A percentile compares a stretch with the other conserved stretches of the same genome.
Conservation (phyloP, 768 basidiomycete species). For the Dacryopinax primogenitus region DNA sequence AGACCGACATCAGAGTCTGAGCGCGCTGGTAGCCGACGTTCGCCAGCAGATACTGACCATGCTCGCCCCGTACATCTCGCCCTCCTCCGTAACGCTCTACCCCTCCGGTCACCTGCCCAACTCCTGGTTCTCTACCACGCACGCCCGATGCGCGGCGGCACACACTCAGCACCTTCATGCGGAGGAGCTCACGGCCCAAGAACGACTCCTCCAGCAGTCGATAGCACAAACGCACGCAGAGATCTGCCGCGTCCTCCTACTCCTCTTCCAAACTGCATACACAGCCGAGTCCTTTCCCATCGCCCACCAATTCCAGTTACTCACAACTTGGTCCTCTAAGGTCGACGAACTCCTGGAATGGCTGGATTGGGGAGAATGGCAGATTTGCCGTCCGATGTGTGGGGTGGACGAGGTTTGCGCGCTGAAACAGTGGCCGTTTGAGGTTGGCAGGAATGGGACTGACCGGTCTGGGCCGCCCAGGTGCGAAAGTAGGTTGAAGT, state of each 20-base stretch:
- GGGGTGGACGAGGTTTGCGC: not conserved
- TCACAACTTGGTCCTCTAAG: not conserved
- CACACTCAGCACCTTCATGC: not conserved
- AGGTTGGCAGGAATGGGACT: not conserved
- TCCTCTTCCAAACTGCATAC: not conserved
- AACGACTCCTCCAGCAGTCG: not conserved
- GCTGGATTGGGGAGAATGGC: slow-evolving; percentile 13
- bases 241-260: not conserved
- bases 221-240: not conserved
- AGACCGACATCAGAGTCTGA: too few species aligned
- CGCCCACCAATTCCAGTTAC: not conserved
- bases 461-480: not conserved
- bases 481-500: not conserved
- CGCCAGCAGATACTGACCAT: not conserved
- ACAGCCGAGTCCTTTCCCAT: not conserved
- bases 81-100: not conserved
- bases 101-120: not conserved
- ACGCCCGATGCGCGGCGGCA: not conserved
- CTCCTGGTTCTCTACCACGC: not conserved
- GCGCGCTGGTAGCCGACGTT: not conserved
- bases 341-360: slow-evolving; percentile 5
- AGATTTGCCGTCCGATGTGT: not conserved
- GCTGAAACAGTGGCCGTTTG: not conserved
- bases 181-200: not conserved
- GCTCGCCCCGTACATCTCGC: not conserved